Base-by-base conservation (phyloP, 306 rosid genomes). In the Amphicarpaea edgeworthii region DNA sequence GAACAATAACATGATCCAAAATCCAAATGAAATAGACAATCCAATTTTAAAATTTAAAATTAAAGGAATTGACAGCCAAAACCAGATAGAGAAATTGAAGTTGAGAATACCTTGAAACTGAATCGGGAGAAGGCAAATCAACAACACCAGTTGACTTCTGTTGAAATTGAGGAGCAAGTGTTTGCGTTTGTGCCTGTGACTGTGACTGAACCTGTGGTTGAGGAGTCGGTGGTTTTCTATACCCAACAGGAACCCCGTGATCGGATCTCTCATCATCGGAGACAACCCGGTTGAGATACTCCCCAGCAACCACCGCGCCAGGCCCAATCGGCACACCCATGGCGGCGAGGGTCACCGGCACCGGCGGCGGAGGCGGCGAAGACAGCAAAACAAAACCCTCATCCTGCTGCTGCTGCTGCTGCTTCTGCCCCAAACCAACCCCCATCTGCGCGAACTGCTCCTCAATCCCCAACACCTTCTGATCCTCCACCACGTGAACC, bases 181-280 rank as follows among this genome's bases (percentile, higher is more conserved):
- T 61, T 45, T 77, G 83, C 2, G 71, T 15, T 41, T 88, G 92
- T 2, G 80, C 26, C 76, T 80, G 96, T 2, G 83, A 54, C 77
- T 81, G 68, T 3, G 73, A 7, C 24, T 30, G 68, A n/a, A 34
- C 20, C 81, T 90, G 93, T 2, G 78, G 82, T 73, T 79, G 97
- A 12, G 90, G 86, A 8, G 85, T 81, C 7, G 85, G 83, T 0
- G 83, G 88, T 53, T 84, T 92, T 69, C 93, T 81, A 50, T 88
- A 85, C 5, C 83, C 92, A 38, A 76, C 77, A 6, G 85, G 86
- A 12, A 75, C 89, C 1, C 93, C 92, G 3, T 94, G 95, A 79
- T 95, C 97, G 20, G 98, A 95, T 87, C 98, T 88, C 83, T 95
- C 97, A 14, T 95, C 98, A 63, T 95, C 96, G 11, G 97, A 88